A percentile compares a stretch with the other conserved stretches of the same genome.
Conservation (phyloP, 306 rosid genomes). For the Cucurbita maxima region DNA sequence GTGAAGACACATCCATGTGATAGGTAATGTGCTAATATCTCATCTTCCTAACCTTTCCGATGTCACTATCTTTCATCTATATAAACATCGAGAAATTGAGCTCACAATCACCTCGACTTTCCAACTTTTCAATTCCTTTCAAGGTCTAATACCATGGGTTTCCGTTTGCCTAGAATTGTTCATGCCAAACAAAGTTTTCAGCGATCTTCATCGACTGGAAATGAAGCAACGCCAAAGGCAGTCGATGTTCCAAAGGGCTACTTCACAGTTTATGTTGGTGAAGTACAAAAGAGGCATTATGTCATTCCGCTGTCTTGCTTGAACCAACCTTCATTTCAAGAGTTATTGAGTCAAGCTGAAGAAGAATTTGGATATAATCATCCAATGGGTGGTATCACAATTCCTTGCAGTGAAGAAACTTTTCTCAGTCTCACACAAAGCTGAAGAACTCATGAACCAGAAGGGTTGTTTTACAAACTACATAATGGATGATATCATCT, state of each 20-base stretch:
- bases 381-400: constrained; percentile 15
- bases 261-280: background rate
- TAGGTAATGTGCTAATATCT: background rate
- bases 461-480: background rate
- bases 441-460: background rate
- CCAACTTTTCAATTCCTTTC: background rate
- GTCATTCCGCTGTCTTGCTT: constrained; percentile 13
- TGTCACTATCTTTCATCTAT: constrained; percentile 4
- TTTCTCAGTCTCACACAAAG: background rate
- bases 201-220: constrained; percentile 4
- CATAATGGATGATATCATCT: too few relatives aligned
- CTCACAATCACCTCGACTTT: constrained; percentile 4
- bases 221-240: background rate
- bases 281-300: constrained; percentile 4
- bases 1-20: constrained; percentile 21
- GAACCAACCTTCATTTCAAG: constrained; percentile 17
- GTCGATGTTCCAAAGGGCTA: background rate
- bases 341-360: background rate
- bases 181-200: background rate
- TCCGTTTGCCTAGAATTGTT: background rate
- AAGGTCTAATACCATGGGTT: background rate
- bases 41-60: background rate
- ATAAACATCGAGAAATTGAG: constrained; percentile 10
- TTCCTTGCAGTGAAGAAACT: constrained; percentile 4
- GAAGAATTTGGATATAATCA: constrained; percentile 17